Conservation (phyloP, 352 stramenopile species). For the Pythium diclinum region DNA sequence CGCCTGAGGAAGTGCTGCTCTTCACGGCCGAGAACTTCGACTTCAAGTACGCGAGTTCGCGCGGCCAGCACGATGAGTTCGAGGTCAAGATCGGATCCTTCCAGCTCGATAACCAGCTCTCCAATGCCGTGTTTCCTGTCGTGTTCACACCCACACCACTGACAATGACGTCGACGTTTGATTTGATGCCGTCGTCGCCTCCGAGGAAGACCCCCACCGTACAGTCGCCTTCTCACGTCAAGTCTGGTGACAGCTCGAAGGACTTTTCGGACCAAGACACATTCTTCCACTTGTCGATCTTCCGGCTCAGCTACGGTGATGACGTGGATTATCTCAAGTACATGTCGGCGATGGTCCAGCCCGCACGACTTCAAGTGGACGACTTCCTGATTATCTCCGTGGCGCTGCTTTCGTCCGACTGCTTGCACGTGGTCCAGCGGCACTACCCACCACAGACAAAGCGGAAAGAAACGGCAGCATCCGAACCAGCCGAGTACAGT, state of each 20-base stretch:
- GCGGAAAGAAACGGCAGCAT: background rate
- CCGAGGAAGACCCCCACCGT: conserved; percentile 18
- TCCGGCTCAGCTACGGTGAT: conserved; percentile 74
- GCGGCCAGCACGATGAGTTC: conserved; percentile 75
- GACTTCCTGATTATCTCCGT: conserved; percentile 57
- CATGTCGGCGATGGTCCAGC: conserved; percentile 79
- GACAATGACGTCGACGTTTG: conserved; percentile 23
- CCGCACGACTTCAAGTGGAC: conserved; percentile 55
- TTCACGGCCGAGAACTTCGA: conserved; percentile 68
- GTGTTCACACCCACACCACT: conserved; percentile 72
- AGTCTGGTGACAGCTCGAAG: background rate
- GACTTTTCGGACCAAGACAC: conserved; percentile 28
- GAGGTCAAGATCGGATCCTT: conserved; percentile 82
- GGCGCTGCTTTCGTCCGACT: conserved; percentile 41
- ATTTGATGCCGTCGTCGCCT: conserved; percentile 23
- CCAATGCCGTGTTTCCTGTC: conserved; percentile 72
- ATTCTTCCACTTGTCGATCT: conserved; percentile 78
- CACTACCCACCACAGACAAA: conserved; percentile 29
- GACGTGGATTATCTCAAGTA: conserved; percentile 89
- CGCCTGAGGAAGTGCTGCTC: conserved; percentile 68
- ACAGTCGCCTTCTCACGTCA: conserved; percentile 13
- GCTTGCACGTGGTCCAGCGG: conserved; percentile 37
- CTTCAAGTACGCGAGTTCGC: conserved; percentile 59
- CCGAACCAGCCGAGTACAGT: background rate
- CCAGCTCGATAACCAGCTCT: conserved; percentile 83